These are phyloP conservation scores for Wickerhamomyces ciferrii DNA, from an alignment of 805 yeast species.

Conservation along the genomic window DNA sequence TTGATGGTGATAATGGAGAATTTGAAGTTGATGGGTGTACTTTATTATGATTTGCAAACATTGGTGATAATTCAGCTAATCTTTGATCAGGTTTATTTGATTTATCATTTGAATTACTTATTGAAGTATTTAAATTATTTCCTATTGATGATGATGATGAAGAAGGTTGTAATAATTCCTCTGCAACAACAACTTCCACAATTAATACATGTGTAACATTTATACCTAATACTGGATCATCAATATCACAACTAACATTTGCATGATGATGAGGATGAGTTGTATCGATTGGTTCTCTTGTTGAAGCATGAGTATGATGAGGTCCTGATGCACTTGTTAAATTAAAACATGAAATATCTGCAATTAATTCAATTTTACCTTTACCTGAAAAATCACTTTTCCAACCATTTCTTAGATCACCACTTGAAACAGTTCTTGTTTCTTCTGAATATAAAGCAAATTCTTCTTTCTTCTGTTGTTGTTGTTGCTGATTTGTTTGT, in stretches of 20 bases:
- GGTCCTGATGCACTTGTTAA: slow-evolving; percentile 48
- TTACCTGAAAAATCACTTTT: slow-evolving; percentile 78
- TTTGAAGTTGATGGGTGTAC: slow-evolving; percentile 10
- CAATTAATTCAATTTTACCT: slow-evolving; percentile 78
- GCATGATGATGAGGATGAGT: slow-evolving; percentile 19
- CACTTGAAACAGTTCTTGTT: slow-evolving; percentile 63
- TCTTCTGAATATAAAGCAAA: slow-evolving; percentile 64
- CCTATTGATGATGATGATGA: slow-evolving; percentile 27
- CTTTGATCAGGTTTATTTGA: slow-evolving; percentile 30
- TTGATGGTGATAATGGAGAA: slow-evolving; percentile 2
- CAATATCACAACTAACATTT: slow-evolving; percentile 73
- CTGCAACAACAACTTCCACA: slow-evolving; percentile 91
- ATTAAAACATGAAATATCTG: slow-evolving; percentile 58
- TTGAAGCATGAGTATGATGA: slow-evolving; percentile 39
- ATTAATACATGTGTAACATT: slow-evolving; percentile 71
- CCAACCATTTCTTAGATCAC: slow-evolving; percentile 91
- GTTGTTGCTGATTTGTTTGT: slow-evolving; percentile 16
- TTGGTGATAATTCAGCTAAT: slow-evolving; percentile 38
- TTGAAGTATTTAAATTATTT: slow-evolving; percentile 2
- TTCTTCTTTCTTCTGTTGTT: slow-evolving; percentile 24
- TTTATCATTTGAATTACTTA: slow-evolving; percentile 6
- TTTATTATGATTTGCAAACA: slow-evolving; percentile 31
- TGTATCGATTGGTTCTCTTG: slow-evolving; percentile 29
- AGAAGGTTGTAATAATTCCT: slow-evolving; percentile 56
- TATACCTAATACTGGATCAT: slow-evolving; percentile 77